Evolutionary conservation across 2,329 filamentous ascomycete species (phyloP).

Genomic region (Diplodia mutila): DNA sequence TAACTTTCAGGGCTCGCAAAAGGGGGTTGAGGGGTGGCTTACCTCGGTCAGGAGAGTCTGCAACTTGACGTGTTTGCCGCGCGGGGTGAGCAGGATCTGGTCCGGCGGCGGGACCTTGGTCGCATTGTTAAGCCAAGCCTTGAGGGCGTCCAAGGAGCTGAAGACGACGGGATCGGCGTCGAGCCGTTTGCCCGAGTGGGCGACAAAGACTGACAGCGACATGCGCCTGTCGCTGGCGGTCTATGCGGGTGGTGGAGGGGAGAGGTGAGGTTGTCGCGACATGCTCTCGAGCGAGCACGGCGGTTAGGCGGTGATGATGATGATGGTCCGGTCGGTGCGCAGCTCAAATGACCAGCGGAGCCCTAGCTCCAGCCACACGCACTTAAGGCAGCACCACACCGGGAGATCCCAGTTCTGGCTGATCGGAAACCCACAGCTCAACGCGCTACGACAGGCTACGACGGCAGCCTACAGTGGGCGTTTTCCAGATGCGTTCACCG

Average conservation of each 20-base stretch:
- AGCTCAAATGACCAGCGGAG: conserved; percentile 24
- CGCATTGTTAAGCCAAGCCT: conserved; percentile 75
- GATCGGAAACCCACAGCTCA: neutral
- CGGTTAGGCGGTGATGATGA: conserved; percentile 24
- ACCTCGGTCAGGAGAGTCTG: conserved; percentile 82
- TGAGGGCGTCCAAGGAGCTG: conserved; percentile 80
- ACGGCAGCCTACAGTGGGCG: neutral
- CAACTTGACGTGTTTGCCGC: conserved; percentile 81
- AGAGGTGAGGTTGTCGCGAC: conserved; percentile 8
- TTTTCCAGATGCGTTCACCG: neutral
- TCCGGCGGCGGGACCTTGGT: conserved; percentile 74
- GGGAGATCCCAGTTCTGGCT: neutral
- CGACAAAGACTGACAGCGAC: conserved; percentile 88
- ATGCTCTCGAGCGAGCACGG: conserved; percentile 17
- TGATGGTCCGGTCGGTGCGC: conserved; percentile 32
- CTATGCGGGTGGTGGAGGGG: conserved; percentile 6
- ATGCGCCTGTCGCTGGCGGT: conserved; percentile 57
- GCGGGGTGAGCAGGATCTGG: conserved; percentile 84
- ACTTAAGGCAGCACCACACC: neutral
- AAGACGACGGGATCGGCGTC: conserved; percentile 76
- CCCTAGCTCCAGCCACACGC: conserved; percentile 19
- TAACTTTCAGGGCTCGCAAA: neutral
- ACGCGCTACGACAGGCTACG: neutral
- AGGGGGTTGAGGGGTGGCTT: conserved; percentile 33
- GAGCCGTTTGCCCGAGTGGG: conserved; percentile 88